Percentiles rank a stretch among this genome's conserved stretches.
Conservation (phyloP, 352 stramenopile genomes). For the Pythium aristosporum region DNA sequence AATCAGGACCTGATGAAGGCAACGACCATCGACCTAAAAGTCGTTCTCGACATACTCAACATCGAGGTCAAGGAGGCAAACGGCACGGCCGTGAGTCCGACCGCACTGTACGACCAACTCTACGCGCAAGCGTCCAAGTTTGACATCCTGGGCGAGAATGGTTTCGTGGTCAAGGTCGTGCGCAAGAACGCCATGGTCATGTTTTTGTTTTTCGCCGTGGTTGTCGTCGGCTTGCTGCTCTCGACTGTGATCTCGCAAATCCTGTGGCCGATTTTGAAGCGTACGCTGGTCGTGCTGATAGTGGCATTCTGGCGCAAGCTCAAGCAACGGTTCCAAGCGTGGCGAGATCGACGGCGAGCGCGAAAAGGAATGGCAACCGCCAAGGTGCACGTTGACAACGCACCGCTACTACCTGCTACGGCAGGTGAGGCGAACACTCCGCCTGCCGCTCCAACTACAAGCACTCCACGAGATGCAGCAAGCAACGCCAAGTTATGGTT, state of each 20-base stretch:
- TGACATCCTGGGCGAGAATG: constrained; percentile 48
- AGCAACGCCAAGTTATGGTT: background rate
- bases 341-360: background rate
- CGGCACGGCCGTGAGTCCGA: constrained; percentile 28
- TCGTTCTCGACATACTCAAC: constrained; percentile 34
- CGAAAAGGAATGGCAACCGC: background rate
- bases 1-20: constrained; percentile 68
- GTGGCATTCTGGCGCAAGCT: background rate
- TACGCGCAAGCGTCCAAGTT: constrained; percentile 40
- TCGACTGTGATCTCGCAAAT: constrained; percentile 55
- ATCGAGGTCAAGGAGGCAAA: constrained; percentile 21
- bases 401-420: no score
- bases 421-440: no score
- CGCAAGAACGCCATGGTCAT: constrained; percentile 73
- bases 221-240: constrained; percentile 53
- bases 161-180: constrained; percentile 70
- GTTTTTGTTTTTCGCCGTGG: constrained; percentile 59
- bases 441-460: no score
- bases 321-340: constrained; percentile 1
- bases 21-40: constrained; percentile 43
- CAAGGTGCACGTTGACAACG: constrained; percentile 10
- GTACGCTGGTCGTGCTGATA: background rate
- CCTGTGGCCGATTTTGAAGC: constrained; percentile 32
- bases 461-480: no score
- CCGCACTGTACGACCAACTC: constrained; percentile 42